Base-by-base conservation (phyloP, 2,329 filamentous ascomycete genomes). In the Elsinoe perseae region DNA sequence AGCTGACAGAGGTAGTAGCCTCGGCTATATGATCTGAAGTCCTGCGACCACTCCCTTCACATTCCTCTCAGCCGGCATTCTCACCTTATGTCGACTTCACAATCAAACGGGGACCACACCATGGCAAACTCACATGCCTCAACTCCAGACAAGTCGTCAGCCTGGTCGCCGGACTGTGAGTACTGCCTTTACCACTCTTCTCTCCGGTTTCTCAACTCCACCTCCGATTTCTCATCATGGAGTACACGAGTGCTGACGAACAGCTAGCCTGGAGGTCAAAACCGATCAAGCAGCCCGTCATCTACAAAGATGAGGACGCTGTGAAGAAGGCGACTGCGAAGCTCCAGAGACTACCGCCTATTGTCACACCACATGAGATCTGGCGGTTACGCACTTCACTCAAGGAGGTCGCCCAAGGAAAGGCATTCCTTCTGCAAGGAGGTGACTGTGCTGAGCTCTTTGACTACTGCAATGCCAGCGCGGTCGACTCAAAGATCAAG, bases 401-500 rank as follows among this genome's bases (percentile, higher is more conserved):
- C 20, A 82, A 83, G 58, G 89, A 95, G 73, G 93, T 95, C 4
- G 93, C 93, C 4, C 76, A 87, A 32, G 93, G 93, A 30, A 90
- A 92, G 62, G 89, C 92, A 10, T 97, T 98, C 70, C 78, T 98
- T 8, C 82, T 98, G 3, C 93, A 98, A 74, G 93, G 93, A 59
- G 93, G 92, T 46, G 93, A 98, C 73, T 98, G 93, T 68, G 93
- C 93, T 14, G 93, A 98, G 75, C 80, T 97, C 8, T 98, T 98
- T 67, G 89, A 93, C 71, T 98, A 98, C 77, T 98, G 93, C 72
- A 85, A 87, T 64, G 86, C 90, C 69, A 80, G 81, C 12, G 86
- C 87, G 62, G 96, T 98, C 64, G 90, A 97, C 73, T 86, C 89
- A 61, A 98, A 97, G 77, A 89, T 97, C 72, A 97, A 97, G 75